phyloP scores from a whole-genome alignment of 192 early-diverging fungal species.

The Entomortierella parvispora region DNA sequence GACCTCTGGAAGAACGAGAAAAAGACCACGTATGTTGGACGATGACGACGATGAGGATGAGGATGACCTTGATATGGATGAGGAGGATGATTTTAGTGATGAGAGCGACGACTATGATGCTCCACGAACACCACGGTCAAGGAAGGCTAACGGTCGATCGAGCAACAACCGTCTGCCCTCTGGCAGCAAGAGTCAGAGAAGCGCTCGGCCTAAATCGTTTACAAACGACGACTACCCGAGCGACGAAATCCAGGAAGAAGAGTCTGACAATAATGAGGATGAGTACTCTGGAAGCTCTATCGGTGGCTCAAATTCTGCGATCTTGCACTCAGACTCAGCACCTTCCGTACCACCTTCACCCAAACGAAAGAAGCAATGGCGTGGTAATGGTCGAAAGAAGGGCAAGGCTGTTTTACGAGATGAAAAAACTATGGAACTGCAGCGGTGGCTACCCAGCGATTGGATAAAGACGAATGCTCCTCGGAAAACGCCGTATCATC shows the following conservation, averaged over 20 bases:
- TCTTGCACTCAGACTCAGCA: not conserved
- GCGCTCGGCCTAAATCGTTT: constrained; percentile 47
- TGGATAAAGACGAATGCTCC: constrained; percentile 46
- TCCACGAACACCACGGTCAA: constrained; percentile 4
- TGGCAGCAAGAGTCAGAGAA: constrained; percentile 45
- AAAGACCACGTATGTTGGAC: constrained; percentile 39
- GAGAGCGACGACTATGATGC: constrained; percentile 28
- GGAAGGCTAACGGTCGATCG: constrained; percentile 5
- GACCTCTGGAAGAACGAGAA: constrained; percentile 11
- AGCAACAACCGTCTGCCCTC: constrained; percentile 19
- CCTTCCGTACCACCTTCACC: constrained; percentile 13
- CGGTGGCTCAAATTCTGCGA: constrained; percentile 32
- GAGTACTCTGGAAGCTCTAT: constrained; percentile 51
- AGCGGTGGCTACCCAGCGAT: constrained; percentile 35
- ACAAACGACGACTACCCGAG: constrained; percentile 48
- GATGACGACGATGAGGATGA: constrained; percentile 38
- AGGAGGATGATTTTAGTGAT: constrained; percentile 52
- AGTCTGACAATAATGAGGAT: constrained; percentile 34
- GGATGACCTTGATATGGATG: constrained; percentile 46
- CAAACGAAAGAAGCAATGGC: constrained; percentile 37
- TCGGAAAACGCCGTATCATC: constrained; percentile 47
- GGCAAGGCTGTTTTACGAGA: constrained; percentile 41
- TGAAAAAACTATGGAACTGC: constrained; percentile 20
- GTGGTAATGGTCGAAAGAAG: constrained; percentile 51
- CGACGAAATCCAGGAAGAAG: constrained; percentile 35